Evolutionary conservation across 1,139 yeast genomes (phyloP).

Genomic region (Geotrichum restrictum): DNA sequence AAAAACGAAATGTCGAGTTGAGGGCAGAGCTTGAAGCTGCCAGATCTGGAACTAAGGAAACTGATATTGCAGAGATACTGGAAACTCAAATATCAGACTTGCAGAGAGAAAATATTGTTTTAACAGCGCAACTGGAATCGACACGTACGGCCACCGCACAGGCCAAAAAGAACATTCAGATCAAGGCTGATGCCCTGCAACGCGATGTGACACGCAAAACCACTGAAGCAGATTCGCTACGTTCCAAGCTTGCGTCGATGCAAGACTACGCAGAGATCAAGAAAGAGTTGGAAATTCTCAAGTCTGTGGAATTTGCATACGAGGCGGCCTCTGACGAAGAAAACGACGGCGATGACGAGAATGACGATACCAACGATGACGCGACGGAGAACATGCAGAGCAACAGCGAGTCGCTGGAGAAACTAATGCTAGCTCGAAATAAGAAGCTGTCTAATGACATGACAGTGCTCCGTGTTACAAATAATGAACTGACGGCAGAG

Average conservation of each 20-base stretch:
- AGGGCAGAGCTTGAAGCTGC: slow-evolving; percentile 58
- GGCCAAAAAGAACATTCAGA: slow-evolving; percentile 26
- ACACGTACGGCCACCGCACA: slow-evolving; percentile 26
- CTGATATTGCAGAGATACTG: slow-evolving; percentile 46
- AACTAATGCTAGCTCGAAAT: slow-evolving; percentile 54
- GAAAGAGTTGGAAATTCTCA: slow-evolving; percentile 64
- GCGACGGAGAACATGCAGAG: slow-evolving; percentile 38
- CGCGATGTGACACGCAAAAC: slow-evolving; percentile 50
- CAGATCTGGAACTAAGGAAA: slow-evolving; percentile 46
- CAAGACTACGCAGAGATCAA: slow-evolving; percentile 81
- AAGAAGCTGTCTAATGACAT: slow-evolving; percentile 59
- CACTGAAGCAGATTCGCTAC: slow-evolving; percentile 51
- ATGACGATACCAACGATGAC: slow-evolving; percentile 35
- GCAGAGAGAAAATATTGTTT: slow-evolving; percentile 53
- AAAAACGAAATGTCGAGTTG: slow-evolving; percentile 70
- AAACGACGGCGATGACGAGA: slow-evolving; percentile 35
- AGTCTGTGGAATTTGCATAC: slow-evolving; percentile 60
- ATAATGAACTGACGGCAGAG: slow-evolving; percentile 43
- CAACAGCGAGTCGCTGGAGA: slow-evolving; percentile 32
- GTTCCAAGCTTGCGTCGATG: slow-evolving; percentile 59
- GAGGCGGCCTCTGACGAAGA: slow-evolving; percentile 18
- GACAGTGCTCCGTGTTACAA: slow-evolving; percentile 53
- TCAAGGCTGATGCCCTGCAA: slow-evolving; percentile 40
- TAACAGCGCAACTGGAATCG: slow-evolving; percentile 56
- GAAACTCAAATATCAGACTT: slow-evolving; percentile 36